Evolutionary conservation across 495 filamentous ascomycete genomes (phyloP), one percentile per base, ranked within the genome.

Genomic region (Hyaloscypha finlandica): DNA sequence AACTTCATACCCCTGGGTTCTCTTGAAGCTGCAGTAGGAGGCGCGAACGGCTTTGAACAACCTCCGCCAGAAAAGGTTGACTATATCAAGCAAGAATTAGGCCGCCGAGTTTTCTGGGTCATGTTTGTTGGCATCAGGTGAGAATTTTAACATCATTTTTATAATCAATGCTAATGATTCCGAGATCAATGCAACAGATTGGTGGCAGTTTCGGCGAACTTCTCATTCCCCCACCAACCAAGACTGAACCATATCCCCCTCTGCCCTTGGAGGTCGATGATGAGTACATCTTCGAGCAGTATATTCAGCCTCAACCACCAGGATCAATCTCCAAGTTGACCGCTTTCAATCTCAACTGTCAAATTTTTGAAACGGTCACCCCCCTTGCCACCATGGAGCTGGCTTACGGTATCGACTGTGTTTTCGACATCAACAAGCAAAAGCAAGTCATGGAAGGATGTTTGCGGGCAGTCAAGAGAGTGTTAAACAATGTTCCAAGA

Each of bases 251-350:
- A 4, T 93, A 94, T 74, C 92, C 93, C 1, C 91, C 91, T n/a
- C 77, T 92, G 2, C 93, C 93, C 0, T 72, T 85, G 5, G 92
- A 94, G 67, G 80, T 93, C 3, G 93, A 97, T 71, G 92, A 97
- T 70, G 85, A 89, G 35, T 93, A 83, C 66, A 87, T 97, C 57
- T 86, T 84, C 60, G 68, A 85, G 0, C 82, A 83, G 3, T 84
- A 89, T 64, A 81, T 90, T 56, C 79, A 86, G 33, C 77, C 78
- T 3, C 92, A 94, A 69, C 89, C 90, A 3, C 72, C 83, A 12
- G 84, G 81, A 8, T 77, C 81, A 14, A 75, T 91, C 0, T 90
- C 92, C 0, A 78, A 84, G 8, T 74, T 94, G 8, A 83, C 86
- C 1, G 93, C 88, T 0, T 96, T 94, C 80, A 94, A 91, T 68